Evolutionary conservation across 148 eudicot genomes (phyloP).

Genomic region (Silene latifolia): DNA sequence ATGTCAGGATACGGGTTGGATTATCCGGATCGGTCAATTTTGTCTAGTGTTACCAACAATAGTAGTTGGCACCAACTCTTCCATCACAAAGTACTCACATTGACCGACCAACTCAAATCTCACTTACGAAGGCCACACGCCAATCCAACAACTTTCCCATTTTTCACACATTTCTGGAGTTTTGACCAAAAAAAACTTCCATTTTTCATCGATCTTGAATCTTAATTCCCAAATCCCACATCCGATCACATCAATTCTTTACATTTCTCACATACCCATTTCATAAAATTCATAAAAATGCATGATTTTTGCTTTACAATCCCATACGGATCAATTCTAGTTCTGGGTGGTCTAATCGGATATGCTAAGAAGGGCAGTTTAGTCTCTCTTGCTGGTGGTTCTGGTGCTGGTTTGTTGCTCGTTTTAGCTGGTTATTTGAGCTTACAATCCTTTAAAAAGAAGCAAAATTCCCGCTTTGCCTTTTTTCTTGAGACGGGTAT

Average conservation of each 20-base stretch:
- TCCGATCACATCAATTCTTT: slow-evolving; percentile 13
- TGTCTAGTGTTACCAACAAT: too few relatives aligned
- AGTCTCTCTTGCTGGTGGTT: slow-evolving; percentile 85
- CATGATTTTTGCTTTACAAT: slow-evolving; percentile 99
- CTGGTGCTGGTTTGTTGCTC: slow-evolving; percentile 73
- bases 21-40: too few relatives aligned
- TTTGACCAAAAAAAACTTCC: slow-evolving; percentile 9
- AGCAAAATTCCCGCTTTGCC: slow-evolving; percentile 67
- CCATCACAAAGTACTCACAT: not conserved
- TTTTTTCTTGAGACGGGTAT: slow-evolving; percentile 71
- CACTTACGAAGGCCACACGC: slow-evolving; percentile 23
- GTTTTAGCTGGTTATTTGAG: slow-evolving; percentile 83
- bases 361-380: slow-evolving; percentile 73
- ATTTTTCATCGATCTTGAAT: not conserved
- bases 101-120: slow-evolving; percentile 19
- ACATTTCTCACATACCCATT: slow-evolving; percentile 24
- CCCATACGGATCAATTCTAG: slow-evolving; percentile 74
- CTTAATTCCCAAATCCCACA: slow-evolving; percentile 1
- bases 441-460: slow-evolving; percentile 59
- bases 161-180: not conserved
- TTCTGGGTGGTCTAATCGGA: slow-evolving; percentile 71
- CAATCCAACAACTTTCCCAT: slow-evolving; percentile 9
- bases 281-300: slow-evolving; percentile 40
- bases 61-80: slow-evolving; percentile 10
- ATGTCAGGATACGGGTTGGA: too few relatives aligned